phyloP scores from a whole-genome alignment of 2,329 filamentous ascomycete species.

The Colletotrichum navitas region DNA sequence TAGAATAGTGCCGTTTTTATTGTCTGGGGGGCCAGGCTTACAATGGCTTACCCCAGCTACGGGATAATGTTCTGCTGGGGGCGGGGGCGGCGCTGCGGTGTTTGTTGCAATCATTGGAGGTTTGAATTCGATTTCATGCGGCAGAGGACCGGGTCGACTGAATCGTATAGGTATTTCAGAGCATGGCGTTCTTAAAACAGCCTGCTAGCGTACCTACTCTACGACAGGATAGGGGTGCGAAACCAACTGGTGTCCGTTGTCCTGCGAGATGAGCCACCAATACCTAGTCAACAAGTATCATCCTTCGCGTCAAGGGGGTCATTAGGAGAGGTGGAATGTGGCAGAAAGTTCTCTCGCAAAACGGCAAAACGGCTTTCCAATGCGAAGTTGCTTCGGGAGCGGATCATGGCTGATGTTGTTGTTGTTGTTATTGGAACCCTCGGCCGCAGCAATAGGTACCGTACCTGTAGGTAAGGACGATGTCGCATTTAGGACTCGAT shows the following conservation, averaged over 20 bases:
- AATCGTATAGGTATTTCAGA: conserved; percentile 9
- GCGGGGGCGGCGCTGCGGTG: background rate
- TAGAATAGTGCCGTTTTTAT: background rate
- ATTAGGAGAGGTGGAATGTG: background rate
- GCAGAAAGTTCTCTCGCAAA: conserved; percentile 24
- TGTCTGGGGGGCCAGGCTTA: background rate
- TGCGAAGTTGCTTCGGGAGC: background rate
- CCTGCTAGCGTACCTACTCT: background rate
- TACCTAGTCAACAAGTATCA: background rate
- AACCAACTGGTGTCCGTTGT: background rate
- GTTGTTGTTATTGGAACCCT: background rate
- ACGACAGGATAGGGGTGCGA: too few relatives aligned
- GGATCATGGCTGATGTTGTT: conserved; percentile 5
- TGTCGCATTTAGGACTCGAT: conserved; percentile 37
- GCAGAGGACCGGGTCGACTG: conserved; percentile 5
- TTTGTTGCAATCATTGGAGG: background rate
- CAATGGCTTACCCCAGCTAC: background rate
- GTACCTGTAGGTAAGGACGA: conserved; percentile 1
- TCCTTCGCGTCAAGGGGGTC: background rate
- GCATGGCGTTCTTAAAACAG: background rate
- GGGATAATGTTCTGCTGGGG: background rate
- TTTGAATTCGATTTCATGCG: conserved; percentile 21
- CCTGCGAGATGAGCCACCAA: background rate
- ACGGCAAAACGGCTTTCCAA: background rate
- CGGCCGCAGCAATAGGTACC: background rate